Base-by-base conservation (phyloP, 73 alveolate species). In the Loxodes magnus region DNA sequence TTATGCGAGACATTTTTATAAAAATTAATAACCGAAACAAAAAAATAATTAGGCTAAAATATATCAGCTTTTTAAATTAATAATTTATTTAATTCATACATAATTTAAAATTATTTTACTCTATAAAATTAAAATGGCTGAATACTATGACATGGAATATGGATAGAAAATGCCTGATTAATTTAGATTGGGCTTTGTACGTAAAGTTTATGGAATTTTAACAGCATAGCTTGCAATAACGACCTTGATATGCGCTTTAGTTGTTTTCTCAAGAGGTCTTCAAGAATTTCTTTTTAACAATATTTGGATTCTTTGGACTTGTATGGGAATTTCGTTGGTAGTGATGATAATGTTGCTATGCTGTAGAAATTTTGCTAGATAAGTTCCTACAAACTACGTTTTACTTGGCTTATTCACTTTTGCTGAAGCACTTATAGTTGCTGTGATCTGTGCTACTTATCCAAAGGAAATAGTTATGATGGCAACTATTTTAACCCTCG, bases 191-290 rank as follows among this genome's bases (percentile, higher is more conserved):
- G 88, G 88, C 10, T 86, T 86, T 51, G 71, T 86, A 12, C 62
- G 87, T 43, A 86, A 86, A 50, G 97, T 86, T 16, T 86, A 86
- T 52, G 74, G 85, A 7, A 81, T 86, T 3, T 57, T 86, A 25
- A 49, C 77, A 15, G 26, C 53, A 14, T 90, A 86, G 57, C 67
- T 86, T 43, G 38, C 80, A 5, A 46, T 82, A 4, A 86, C 97
- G 0, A 31, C 85, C 2, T 3, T 81, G 9, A 55, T 81, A 28
- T 19, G 67, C 37, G 43, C 61, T 29, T 26, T 75, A 4, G 59
- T 24, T 21, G 39, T 46, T 9, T 21, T 17, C n/a, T n/a, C 27
- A 10, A 23, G n/a, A 46, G 50, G 35, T 25, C 27, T 46, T 24
- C 7, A 19, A 46, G 59, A 46, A 1, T 46, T 37, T 3, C 5